phyloP scores from a whole-genome alignment of 2,329 filamentous ascomycete genomes.

The Pseudocercospora macadamiae region DNA sequence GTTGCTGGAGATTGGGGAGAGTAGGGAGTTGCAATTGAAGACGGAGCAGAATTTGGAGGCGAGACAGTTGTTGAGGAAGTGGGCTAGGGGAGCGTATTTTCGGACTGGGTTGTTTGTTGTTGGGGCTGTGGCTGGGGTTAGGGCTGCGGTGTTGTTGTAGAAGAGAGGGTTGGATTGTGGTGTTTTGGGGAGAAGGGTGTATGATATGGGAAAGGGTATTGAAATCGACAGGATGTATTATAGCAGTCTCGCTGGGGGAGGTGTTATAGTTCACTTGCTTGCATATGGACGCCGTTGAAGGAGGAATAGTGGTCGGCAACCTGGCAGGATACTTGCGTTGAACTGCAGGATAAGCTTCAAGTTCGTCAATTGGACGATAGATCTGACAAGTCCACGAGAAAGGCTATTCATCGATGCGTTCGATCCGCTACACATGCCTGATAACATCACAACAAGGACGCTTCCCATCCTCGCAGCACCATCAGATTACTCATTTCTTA shows the following conservation, averaged over 20 bases:
- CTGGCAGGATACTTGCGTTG: no score
- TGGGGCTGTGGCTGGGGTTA: slow-evolving; percentile 13
- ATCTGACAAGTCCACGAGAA: no score
- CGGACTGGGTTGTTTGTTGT: slow-evolving; percentile 9
- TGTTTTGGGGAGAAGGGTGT: background rate
- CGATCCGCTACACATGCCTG: no score
- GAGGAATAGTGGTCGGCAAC: no score
- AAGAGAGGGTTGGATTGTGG: background rate
- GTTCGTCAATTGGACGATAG: no score
- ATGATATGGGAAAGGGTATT: background rate
- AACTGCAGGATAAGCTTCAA: no score
- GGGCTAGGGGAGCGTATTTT: slow-evolving; percentile 16
- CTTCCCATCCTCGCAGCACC: no score
- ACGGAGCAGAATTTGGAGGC: slow-evolving; percentile 22
- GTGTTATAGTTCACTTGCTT: background rate
- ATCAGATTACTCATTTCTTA: background rate
- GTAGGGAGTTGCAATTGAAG: slow-evolving; percentile 16
- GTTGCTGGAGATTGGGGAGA: slow-evolving; percentile 21
- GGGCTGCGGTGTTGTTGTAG: slow-evolving; percentile 13
- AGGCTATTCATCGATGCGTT: no score
- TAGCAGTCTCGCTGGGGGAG: no score
- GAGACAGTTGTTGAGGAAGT: slow-evolving; percentile 18
- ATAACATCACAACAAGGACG: no score
- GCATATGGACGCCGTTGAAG: no score
- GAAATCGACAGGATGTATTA: background rate